Conservation (phyloP, 73 alveolate genomes). For the Halteria grandinella region DNA sequence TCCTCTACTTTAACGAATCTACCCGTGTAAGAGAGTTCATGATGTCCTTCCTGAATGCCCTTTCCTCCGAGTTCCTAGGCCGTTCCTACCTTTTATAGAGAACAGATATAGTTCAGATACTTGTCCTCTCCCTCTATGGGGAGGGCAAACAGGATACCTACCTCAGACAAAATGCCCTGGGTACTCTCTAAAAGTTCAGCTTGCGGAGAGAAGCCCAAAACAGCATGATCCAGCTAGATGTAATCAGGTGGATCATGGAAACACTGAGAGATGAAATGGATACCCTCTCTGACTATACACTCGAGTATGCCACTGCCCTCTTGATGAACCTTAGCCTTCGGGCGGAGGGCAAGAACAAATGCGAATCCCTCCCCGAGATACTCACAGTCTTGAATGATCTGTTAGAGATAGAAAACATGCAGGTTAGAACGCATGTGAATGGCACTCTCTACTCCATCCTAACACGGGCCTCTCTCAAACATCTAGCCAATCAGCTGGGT, state of each 20-base stretch:
- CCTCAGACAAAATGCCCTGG: slow-evolving; percentile 69
- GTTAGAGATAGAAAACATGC: slow-evolving; percentile 40
- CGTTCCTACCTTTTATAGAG: slow-evolving; percentile 62
- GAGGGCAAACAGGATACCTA: slow-evolving; percentile 56
- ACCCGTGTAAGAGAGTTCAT: slow-evolving; percentile 59
- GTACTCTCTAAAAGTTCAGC: slow-evolving; percentile 68
- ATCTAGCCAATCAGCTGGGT: slow-evolving; percentile 68
- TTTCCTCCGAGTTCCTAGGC: slow-evolving; percentile 73
- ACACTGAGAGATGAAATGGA: slow-evolving; percentile 42
- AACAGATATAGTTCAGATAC: slow-evolving; percentile 24
- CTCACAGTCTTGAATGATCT: slow-evolving; percentile 29
- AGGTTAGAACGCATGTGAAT: slow-evolving; percentile 73
- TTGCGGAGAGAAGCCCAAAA: slow-evolving; percentile 66
- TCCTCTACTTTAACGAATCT: slow-evolving; percentile 13
- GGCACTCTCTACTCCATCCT: slow-evolving; percentile 85
- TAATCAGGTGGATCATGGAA: slow-evolving; percentile 68
- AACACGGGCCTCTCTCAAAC: slow-evolving; percentile 65
- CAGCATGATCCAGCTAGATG: slow-evolving; percentile 66
- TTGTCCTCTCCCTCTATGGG: slow-evolving; percentile 5
- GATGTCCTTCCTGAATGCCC: slow-evolving; percentile 59
- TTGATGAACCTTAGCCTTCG: slow-evolving; percentile 73
- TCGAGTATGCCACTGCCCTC: slow-evolving; percentile 80
- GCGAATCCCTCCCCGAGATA: slow-evolving; percentile 59
- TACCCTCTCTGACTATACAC: slow-evolving; percentile 59
- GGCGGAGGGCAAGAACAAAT: slow-evolving; percentile 70